Base-by-base conservation (phyloP, 305 asterid genomes). In the Fraxinus paxiana region DNA sequence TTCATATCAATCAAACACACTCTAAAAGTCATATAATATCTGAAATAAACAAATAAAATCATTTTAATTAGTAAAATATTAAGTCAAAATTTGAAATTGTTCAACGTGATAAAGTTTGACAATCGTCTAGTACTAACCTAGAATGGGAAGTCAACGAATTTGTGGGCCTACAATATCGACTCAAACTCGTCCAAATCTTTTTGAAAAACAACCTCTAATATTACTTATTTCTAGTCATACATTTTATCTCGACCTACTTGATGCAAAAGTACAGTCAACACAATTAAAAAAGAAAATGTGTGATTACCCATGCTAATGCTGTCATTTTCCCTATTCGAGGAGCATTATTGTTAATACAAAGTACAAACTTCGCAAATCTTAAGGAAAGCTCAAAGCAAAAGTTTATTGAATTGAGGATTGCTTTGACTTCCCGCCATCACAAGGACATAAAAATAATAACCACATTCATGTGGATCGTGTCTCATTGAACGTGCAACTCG, bases 351-450 rank as follows among this genome's bases (percentile, higher is more conserved):
- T 37, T 37, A 37, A 37, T 1, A 37, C 43, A 37, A 37, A 37
- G 43, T 12, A 43, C 54, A 43, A 48, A 73, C n/a, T 81, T 84
- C 76, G 88, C 89, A 86, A 84, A 87, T 87, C 90, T 86, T 87
- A 83, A 89, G 88, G 88, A 85, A 76, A 24, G 84, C 88, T 82
- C 84, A 87, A 80, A 84, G 85, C 81, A 72, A 87, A 79, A 79
- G 15, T 74, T 76, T 28, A 79, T 84, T 22, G 86, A 84, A 79
- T 28, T n/a, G 20, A 77, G 80, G 82, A 87, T 84, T 80, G 82
- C 86, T 85, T 89, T 51, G 46, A 72, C 8, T 78, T 78, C 41
- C 85, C 83, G 84, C 78, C 84, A 78, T 78, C 77, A 9, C 31
- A 76, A 28, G 59, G 76, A 82, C 80, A 56, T 38, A 10, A 71